Conservation (phyloP, 148 eudicot genomes). For the Pharnaceum exiguum region DNA sequence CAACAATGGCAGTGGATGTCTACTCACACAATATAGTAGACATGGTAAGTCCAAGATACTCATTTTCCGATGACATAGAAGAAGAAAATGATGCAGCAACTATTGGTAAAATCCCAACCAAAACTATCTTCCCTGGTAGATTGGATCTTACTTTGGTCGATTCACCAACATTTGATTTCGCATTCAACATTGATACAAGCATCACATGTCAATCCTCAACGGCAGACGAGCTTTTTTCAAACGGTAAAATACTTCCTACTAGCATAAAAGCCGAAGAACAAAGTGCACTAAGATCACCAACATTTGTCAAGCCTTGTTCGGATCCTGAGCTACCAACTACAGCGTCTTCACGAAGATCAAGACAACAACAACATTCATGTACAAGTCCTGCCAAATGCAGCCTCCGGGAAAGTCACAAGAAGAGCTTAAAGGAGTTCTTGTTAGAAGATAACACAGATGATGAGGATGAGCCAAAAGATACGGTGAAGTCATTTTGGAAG, state of each 20-base stretch:
- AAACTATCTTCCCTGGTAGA: background rate
- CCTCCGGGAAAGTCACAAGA: too few relatives aligned
- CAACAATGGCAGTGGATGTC: constrained; percentile 29
- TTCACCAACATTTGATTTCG: constrained; percentile 50
- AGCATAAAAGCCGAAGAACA: constrained; percentile 15
- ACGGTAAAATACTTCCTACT: constrained; percentile 64
- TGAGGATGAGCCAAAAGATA: constrained; percentile 22
- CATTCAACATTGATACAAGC: constrained; percentile 37
- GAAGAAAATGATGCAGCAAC: background rate
- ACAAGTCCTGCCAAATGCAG: too few relatives aligned
- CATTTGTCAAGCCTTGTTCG: constrained; percentile 3
- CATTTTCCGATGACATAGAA: constrained; percentile 24
- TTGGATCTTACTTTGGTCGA: constrained; percentile 29
- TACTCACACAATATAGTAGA: constrained; percentile 15
- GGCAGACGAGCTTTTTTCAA: constrained; percentile 74
- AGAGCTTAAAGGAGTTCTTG: constrained; percentile 55
- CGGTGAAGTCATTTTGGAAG: constrained; percentile 27
- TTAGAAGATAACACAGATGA: constrained; percentile 32
- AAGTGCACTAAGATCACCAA: background rate
- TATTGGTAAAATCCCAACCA: background rate
- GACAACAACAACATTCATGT: too few relatives aligned
- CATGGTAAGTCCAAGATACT: constrained; percentile 25
- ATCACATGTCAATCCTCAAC: constrained; percentile 31
- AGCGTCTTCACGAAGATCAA: constrained; percentile 4
- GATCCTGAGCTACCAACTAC: constrained; percentile 5